phyloP scores from a whole-genome alignment of 495 filamentous ascomycete species.

The Delitschia confertaspora region DNA sequence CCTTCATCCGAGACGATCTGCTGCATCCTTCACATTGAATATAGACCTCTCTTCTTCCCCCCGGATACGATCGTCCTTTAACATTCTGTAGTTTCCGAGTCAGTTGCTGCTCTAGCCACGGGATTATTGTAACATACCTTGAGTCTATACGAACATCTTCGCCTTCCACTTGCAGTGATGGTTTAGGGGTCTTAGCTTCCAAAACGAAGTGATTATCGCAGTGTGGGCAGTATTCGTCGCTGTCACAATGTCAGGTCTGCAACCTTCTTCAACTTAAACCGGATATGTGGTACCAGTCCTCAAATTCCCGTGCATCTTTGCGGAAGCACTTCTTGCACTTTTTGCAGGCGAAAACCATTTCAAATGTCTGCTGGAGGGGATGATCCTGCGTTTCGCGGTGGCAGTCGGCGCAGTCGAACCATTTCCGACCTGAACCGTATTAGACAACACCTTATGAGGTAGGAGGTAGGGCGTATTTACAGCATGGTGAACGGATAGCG shows the following conservation, averaged over 20 bases:
- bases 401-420: constrained; percentile 98
- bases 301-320: constrained; percentile 83
- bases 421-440: constrained; percentile 62
- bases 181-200: constrained; percentile 73
- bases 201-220: constrained; percentile 98
- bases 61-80: constrained; percentile 82
- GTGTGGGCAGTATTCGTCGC: constrained; percentile 98
- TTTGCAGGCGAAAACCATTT: constrained; percentile 94
- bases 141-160: constrained; percentile 78
- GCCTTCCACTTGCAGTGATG: constrained; percentile 73
- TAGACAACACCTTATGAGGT: not conserved
- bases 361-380: constrained; percentile 60
- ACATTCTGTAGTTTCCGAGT: constrained; percentile 59
- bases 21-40: constrained; percentile 62
- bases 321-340: constrained; percentile 98
- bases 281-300: constrained; percentile 54
- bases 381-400: constrained; percentile 72
- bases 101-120: not conserved
- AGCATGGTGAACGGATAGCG: constrained; percentile 88
- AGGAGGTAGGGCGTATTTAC: constrained; percentile 43
- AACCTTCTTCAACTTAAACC: not conserved
- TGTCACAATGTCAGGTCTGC: constrained; percentile 27
- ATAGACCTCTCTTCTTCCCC: constrained; percentile 48
- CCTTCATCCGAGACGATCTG: constrained; percentile 61
- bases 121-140: constrained; percentile 34